Evolutionary conservation across 345 rosid species (phyloP).

Genomic region (Euphorbia peplus): DNA sequence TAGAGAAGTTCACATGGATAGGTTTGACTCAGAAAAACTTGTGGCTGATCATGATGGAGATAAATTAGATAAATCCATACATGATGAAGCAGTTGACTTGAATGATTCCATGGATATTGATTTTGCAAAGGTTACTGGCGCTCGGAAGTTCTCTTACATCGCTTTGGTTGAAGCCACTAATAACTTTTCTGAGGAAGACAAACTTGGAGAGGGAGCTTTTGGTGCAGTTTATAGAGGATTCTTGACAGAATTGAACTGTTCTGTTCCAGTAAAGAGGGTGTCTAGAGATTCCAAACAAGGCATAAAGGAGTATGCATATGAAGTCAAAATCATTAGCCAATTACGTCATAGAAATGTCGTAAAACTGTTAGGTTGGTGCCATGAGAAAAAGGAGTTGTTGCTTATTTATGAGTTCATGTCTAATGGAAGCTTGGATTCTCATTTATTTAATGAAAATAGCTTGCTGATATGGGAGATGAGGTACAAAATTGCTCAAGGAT

Average conservation of each 20-base stretch:
- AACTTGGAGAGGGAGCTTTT: constrained; percentile 8
- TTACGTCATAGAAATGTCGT: constrained; percentile 7
- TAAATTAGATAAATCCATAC: not conserved
- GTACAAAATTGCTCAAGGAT: constrained; percentile 3
- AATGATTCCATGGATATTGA: not conserved
- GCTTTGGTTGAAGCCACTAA: not conserved
- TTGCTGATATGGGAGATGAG: not conserved
- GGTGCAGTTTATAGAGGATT: not conserved
- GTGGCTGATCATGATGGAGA: too few relatives aligned
- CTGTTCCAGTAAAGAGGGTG: not conserved
- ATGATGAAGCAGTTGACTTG: not conserved
- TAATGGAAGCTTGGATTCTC: constrained; percentile 11
- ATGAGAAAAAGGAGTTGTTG: not conserved
- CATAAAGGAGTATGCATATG: not conserved
- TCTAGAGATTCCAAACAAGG: constrained; percentile 10
- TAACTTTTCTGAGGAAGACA: not conserved
- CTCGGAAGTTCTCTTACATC: not conserved
- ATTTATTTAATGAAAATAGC: not conserved
- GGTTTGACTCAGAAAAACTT: too few relatives aligned
- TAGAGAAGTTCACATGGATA: too few relatives aligned
- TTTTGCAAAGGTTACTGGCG: not conserved
- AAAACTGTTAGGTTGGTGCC: constrained; percentile 13
- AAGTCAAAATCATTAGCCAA: not conserved
- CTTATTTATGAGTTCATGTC: constrained; percentile 13
- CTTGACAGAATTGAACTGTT: not conserved